Evolutionary conservation across 768 basidiomycete species (phyloP).

Genomic region (Suillus ampliporus): DNA sequence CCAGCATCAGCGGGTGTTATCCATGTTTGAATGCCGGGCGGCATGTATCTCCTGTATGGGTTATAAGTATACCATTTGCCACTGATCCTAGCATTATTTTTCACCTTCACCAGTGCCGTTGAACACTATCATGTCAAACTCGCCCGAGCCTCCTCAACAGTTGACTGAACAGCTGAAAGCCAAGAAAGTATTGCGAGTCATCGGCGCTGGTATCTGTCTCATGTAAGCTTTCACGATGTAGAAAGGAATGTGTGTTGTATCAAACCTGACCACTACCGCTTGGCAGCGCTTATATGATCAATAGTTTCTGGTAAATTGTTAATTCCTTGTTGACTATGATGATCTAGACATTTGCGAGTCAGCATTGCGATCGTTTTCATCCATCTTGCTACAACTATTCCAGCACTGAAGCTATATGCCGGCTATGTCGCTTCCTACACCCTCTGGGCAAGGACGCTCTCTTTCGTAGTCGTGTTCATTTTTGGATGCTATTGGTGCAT

Average conservation of each 20-base stretch:
- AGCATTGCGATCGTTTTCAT: neutral
- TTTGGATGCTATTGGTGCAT: neutral
- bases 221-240: neutral
- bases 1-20: no score
- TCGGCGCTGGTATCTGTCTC: neutral
- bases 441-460: neutral
- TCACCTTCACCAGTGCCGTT: neutral
- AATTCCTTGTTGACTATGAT: neutral
- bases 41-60: neutral
- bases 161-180: neutral
- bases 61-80: neutral
- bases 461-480: neutral
- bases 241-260: neutral
- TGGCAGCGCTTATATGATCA: neutral
- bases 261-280: neutral
- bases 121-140: constrained; percentile 1
- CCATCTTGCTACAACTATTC: neutral
- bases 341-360: neutral
- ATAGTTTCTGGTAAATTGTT: neutral
- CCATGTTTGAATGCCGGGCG: neutral
- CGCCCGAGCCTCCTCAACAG: neutral
- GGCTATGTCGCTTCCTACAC: neutral
- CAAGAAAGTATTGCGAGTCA: neutral
- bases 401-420: neutral
- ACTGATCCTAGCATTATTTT: neutral